A percentile compares a stretch with the other conserved stretches of the same genome.
phyloP scores from a whole-genome alignment of 2,329 filamentous ascomycete genomes.

The Pestalotiopsis sp. region DNA sequence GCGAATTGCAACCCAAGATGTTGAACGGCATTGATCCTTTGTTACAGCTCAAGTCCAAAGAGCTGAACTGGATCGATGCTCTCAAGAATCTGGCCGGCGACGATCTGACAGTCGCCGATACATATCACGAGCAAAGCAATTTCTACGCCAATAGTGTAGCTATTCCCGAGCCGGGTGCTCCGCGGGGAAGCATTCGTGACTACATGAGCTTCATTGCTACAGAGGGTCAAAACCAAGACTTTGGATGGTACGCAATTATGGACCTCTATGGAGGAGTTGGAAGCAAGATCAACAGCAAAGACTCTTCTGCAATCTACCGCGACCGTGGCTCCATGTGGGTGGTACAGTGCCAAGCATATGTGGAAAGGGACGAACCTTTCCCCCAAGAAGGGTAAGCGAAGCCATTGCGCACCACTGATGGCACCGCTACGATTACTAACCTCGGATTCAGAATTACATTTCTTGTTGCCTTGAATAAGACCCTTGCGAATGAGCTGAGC shows the following conservation, averaged over 20 bases:
- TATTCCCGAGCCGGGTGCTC: slow-evolving; percentile 28
- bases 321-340: slow-evolving; percentile 35
- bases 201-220: slow-evolving; percentile 28
- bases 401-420: neutral
- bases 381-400: slow-evolving; percentile 14
- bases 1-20: slow-evolving; percentile 28
- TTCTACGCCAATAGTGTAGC: slow-evolving; percentile 40
- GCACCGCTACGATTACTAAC: neutral
- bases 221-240: slow-evolving; percentile 13
- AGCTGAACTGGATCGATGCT: slow-evolving; percentile 26
- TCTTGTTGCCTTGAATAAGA: slow-evolving; percentile 22
- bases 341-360: slow-evolving; percentile 31
- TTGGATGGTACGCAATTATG: slow-evolving; percentile 33
- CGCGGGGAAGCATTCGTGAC: slow-evolving; percentile 19
- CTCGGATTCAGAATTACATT: slow-evolving; percentile 21
- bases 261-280: slow-evolving; percentile 37
- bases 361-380: slow-evolving; percentile 17
- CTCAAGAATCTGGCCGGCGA: slow-evolving; percentile 20
- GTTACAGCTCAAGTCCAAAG: neutral
- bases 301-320: slow-evolving; percentile 25
- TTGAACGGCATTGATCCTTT: slow-evolving; percentile 21
- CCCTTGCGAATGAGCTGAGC: slow-evolving; percentile 21
- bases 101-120: slow-evolving; percentile 14
- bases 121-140: slow-evolving; percentile 22
- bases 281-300: slow-evolving; percentile 31